Evolutionary conservation across 768 basidiomycete genomes (phyloP).

Genomic region (Russula sp.): DNA sequence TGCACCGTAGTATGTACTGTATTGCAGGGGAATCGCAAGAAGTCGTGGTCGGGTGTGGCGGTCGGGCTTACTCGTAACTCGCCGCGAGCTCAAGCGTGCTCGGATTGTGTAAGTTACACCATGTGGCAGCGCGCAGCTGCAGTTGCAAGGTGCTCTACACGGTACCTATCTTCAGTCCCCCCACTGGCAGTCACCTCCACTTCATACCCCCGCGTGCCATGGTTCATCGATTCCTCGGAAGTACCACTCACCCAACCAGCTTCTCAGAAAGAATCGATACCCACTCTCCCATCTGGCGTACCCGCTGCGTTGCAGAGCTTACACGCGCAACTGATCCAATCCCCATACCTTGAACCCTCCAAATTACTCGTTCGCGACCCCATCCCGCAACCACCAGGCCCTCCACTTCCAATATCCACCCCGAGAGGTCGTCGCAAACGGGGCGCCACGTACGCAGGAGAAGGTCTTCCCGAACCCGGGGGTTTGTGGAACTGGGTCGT

Average conservation of each 20-base stretch:
- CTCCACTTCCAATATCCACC: slow-evolving; percentile 46
- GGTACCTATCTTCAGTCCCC: background rate
- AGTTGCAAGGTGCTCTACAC: background rate
- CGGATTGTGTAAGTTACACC: background rate
- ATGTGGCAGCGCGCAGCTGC: background rate
- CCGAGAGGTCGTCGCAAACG: slow-evolving; percentile 59
- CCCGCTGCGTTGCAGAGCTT: slow-evolving; percentile 48
- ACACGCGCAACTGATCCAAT: slow-evolving; percentile 47
- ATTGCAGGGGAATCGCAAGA: too few relatives aligned
- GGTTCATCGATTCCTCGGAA: slow-evolving; percentile 58
- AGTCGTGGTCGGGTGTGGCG: too few relatives aligned
- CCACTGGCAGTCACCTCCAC: background rate
- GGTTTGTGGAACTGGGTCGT: slow-evolving; percentile 76
- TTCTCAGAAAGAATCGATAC: slow-evolving; percentile 25
- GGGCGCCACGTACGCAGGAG: slow-evolving; percentile 61
- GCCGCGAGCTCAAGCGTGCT: too few relatives aligned
- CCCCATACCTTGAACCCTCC: slow-evolving; percentile 62
- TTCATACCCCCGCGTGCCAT: slow-evolving; percentile 33
- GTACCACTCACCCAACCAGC: slow-evolving; percentile 3
- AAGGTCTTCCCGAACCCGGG: slow-evolving; percentile 43
- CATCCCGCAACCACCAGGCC: slow-evolving; percentile 43
- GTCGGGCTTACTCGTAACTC: too few relatives aligned
- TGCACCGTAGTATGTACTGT: too few relatives aligned
- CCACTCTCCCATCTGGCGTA: slow-evolving; percentile 44
- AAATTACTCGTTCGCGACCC: slow-evolving; percentile 50